Percentiles rank a stretch among this genome's conserved stretches.
phyloP scores from a whole-genome alignment of 768 basidiomycete genomes.

The Gautieria morchelliformis region DNA sequence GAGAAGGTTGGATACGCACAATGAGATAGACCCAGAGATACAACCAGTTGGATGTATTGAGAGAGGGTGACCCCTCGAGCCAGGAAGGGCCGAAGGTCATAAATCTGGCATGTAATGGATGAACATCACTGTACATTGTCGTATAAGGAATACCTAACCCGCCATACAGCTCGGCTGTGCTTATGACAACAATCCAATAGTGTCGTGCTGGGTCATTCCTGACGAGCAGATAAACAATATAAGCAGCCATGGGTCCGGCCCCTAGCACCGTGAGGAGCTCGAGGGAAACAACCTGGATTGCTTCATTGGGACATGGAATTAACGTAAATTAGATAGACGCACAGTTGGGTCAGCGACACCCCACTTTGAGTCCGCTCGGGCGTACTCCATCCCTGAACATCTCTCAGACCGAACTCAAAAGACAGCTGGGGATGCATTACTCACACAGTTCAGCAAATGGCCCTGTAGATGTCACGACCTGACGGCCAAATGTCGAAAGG shows the following conservation, averaged over 20 bases:
- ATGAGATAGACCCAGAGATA: conserved; percentile 76
- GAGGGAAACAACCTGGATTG: conserved; percentile 49
- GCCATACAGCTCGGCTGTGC: conserved; percentile 71
- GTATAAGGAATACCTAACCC: conserved; percentile 33
- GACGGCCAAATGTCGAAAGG: conserved; percentile 62
- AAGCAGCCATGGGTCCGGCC: conserved; percentile 65
- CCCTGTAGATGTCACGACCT: conserved; percentile 60
- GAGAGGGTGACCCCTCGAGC: conserved; percentile 63
- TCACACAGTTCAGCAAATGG: conserved; percentile 67
- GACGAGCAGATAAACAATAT: conserved; percentile 56
- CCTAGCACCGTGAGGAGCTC: conserved; percentile 74
- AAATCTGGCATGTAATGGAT: conserved; percentile 35
- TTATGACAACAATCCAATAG: conserved; percentile 73
- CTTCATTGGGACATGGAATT: neutral
- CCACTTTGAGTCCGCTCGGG: conserved; percentile 75
- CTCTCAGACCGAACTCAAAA: neutral
- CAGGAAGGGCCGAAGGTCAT: conserved; percentile 90
- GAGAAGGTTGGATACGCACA: conserved; percentile 35
- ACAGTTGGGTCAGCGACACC: conserved; percentile 63
- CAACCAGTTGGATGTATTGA: conserved; percentile 61
- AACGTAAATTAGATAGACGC: neutral
- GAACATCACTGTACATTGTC: neutral
- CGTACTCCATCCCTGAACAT: conserved; percentile 62
- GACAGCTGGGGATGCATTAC: conserved; percentile 19
- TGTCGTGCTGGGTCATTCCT: conserved; percentile 50